Conservation (phyloP, 495 filamentous ascomycete species). For the Clohesyomyces aquaticus region DNA sequence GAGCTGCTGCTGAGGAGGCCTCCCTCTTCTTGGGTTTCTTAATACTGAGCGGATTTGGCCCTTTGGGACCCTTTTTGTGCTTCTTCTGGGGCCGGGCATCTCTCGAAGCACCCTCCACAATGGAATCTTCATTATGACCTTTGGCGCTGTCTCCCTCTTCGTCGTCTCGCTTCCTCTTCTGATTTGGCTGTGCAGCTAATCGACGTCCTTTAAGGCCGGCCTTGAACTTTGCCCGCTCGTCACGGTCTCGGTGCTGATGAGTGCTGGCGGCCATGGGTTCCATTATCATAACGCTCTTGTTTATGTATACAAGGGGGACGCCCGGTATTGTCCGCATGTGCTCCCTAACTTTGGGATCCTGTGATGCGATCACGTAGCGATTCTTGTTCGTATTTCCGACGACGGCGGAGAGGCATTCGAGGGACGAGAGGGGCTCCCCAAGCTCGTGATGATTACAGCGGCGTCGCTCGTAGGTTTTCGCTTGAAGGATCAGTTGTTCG, state of each 20-base stretch:
- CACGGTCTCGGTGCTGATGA: conserved; percentile 62
- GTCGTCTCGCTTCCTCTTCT: conserved; percentile 55
- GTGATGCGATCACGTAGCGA: conserved; percentile 84
- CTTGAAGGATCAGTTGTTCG: conserved; percentile 63
- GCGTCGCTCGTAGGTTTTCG: conserved; percentile 77
- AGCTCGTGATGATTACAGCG: conserved; percentile 88
- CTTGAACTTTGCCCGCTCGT: conserved; percentile 77
- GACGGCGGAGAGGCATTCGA: conserved; percentile 76
- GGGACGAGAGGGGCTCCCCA: conserved; percentile 71
- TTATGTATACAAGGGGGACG: conserved; percentile 76
- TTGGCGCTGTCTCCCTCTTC: conserved; percentile 50
- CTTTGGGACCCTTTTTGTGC: conserved; percentile 71
- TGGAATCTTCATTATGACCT: conserved; percentile 35
- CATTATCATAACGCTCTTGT: conserved; percentile 84
- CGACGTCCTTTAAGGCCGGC: conserved; percentile 63
- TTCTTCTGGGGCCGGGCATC: conserved; percentile 54
- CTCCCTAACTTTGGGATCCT: conserved; percentile 62
- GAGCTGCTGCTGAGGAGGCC: neutral
- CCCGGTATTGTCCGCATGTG: conserved; percentile 66
- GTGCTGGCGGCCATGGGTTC: conserved; percentile 79
- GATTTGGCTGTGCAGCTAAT: conserved; percentile 34
- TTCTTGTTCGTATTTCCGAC: conserved; percentile 84
- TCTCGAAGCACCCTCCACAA: conserved; percentile 36
- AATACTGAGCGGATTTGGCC: conserved; percentile 85
- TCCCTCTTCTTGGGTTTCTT: conserved; percentile 72